Conservation (phyloP, 305 asterid genomes). For the Fraxinus latifolia region DNA sequence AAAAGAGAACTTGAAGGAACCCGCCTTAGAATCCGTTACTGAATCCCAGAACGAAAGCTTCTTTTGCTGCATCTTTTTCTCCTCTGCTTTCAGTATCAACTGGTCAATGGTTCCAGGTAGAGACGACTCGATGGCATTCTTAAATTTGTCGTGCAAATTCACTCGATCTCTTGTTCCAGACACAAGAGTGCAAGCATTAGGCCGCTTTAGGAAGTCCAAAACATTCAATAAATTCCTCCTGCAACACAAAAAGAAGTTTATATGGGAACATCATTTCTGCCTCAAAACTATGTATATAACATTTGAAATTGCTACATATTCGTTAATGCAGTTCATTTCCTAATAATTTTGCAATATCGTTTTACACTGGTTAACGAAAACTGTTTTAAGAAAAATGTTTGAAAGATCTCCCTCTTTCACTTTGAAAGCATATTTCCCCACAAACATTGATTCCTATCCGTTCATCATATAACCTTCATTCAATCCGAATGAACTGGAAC, state of each 20-base stretch:
- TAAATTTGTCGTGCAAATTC: slow-evolving; percentile 68
- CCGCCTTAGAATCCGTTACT: slow-evolving; percentile 68
- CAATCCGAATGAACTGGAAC: background rate
- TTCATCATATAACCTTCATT: background rate
- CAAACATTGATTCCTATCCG: background rate
- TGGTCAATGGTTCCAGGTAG: slow-evolving; percentile 69
- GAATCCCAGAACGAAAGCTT: slow-evolving; percentile 85
- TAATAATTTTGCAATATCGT: background rate
- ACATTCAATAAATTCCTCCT: slow-evolving; percentile 88
- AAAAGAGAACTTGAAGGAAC: slow-evolving; percentile 85
- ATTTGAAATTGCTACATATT: background rate
- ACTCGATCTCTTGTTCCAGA: slow-evolving; percentile 89
- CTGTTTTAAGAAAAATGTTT: background rate
- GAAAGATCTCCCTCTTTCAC: background rate
- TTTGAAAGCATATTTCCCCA: background rate
- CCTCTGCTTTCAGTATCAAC: slow-evolving; percentile 51
- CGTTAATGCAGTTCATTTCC: background rate
- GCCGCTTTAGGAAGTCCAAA: slow-evolving; percentile 73
- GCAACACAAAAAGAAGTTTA: slow-evolving; percentile 27
- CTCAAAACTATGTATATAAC: background rate
- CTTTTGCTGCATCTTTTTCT: slow-evolving; percentile 49
- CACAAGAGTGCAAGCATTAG: slow-evolving; percentile 77
- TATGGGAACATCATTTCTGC: slow-evolving; percentile 12
- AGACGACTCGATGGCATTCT: slow-evolving; percentile 57
- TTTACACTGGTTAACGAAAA: background rate